Evolutionary conservation across 2,329 filamentous ascomycete species (phyloP), one percentile per base, ranked within the genome.

Genomic region (Lanzia echinophila): DNA sequence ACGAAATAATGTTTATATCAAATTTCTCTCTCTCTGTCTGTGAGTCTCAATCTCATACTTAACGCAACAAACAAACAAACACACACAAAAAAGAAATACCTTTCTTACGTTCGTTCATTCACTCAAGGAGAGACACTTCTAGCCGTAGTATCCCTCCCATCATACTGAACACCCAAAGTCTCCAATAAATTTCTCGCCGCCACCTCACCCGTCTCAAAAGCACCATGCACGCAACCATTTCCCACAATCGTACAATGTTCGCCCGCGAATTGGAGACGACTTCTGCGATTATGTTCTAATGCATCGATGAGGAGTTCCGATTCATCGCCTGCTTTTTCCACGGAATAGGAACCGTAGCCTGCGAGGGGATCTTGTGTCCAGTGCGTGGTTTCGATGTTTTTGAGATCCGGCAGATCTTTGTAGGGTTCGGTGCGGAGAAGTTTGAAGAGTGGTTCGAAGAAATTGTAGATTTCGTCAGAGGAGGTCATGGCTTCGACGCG

Each of bases 361-460:
- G 72, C 71, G 48, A 72, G 63, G 4, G 70, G 68, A 59, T 73
- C 72, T 56, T 70, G 69, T 2, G 71, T 72, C 72, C 72, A 73
- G 58, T 72, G 69, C 33, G 72, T 73, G 22, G 70, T 71, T 62
- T 73, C 71, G 55, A 73, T 64, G 60, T 67, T 67, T 47, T 71
- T 51, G 24, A 72, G 63, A 4, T 62, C 63, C 2, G 71, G 71
- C 19, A 73, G 65, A 39, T 71, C 70, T 55, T 72, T 73, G 63
- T 73, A 72, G 0, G 71, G 71, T 56, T 73, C 71, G 3, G 71
- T 72, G 20, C 71, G 71, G 49, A 72, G 65, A 17, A 73, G 65
- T 58, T 70, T 72, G 64, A 73, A 73, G 8, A 73, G 65, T 1
- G 71, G 71, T 58, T 73, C 71, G 59, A 73, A 73, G 63, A 73